Percentiles rank a stretch among this genome's conserved stretches.
Conservation (phyloP, 2,329 filamentous ascomycete species). For the Aspergillus fumigatus region DNA sequence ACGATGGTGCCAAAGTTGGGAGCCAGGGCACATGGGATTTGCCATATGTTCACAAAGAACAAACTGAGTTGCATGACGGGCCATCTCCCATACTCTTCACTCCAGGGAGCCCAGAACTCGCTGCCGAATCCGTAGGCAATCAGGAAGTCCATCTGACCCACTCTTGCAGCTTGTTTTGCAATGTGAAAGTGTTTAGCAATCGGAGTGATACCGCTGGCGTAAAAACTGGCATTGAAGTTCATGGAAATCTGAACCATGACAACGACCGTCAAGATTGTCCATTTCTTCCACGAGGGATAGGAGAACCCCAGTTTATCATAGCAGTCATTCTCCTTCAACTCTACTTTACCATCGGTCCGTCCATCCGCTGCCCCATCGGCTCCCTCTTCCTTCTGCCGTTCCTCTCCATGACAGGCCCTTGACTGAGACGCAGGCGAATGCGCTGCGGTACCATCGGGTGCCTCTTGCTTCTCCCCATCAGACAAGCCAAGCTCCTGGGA, state of each 20-base stretch:
- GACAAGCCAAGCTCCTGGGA: not conserved
- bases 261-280: constrained; percentile 66
- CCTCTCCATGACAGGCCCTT: not conserved
- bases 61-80: constrained; percentile 69
- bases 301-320: constrained; percentile 59
- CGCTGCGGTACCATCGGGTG: not conserved
- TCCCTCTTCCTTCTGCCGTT: not conserved
- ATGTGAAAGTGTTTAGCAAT: constrained; percentile 64
- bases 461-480: not conserved
- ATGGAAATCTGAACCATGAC: constrained; percentile 71
- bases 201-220: constrained; percentile 64
- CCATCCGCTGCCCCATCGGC: not conserved
- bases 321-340: constrained; percentile 53
- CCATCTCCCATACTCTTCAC: constrained; percentile 76
- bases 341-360: constrained; percentile 23
- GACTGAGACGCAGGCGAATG: not conserved
- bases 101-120: constrained; percentile 83
- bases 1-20: constrained; percentile 67
- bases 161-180: constrained; percentile 62
- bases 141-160: constrained; percentile 72
- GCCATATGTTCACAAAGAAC: constrained; percentile 72
- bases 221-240: constrained; percentile 74
- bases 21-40: constrained; percentile 66
- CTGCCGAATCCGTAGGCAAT: constrained; percentile 79
- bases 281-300: constrained; percentile 59